Conservation (phyloP, 1,139 yeast genomes). For the Geotrichum aggregatum region DNA sequence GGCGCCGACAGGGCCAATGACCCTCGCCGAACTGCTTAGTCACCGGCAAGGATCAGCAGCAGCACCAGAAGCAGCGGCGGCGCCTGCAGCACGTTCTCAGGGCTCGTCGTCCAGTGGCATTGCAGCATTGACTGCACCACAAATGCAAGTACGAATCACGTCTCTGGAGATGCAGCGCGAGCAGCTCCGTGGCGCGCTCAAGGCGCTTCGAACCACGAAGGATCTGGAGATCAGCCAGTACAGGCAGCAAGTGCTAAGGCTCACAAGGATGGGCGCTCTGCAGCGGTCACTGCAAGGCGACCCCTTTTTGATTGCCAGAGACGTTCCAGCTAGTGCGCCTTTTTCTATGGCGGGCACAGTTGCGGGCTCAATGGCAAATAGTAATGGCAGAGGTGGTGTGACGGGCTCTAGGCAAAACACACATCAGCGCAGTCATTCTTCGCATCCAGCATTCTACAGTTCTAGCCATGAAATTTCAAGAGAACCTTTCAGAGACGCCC, state of each 20-base stretch:
- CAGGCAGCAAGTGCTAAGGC: conserved; percentile 30
- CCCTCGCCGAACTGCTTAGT: too few species aligned
- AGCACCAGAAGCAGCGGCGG: neutral
- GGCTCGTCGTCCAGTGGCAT: neutral
- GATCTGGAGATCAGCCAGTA: conserved; percentile 38
- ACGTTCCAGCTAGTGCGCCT: neutral
- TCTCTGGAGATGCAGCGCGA: conserved; percentile 53
- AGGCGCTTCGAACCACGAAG: conserved; percentile 38
- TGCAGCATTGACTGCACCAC: conserved; percentile 1
- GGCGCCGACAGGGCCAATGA: neutral
- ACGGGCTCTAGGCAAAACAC: neutral
- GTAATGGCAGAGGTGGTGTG: neutral
- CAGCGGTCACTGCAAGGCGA: neutral
- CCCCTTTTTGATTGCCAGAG: neutral
- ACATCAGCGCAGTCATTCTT: neutral
- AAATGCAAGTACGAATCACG: conserved; percentile 28
- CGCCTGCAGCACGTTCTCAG: neutral
- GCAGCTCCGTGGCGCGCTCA: conserved; percentile 53
- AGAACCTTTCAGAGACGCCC: too few species aligned
- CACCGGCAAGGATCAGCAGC: too few species aligned
- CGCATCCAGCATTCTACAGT: neutral
- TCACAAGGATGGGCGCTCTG: conserved; percentile 14
- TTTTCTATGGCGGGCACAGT: too few species aligned
- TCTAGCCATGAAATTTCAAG: neutral
- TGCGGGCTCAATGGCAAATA: neutral